Base-by-base conservation (phyloP, 2,329 filamentous ascomycete genomes). In the Fusarium denticulatum region DNA sequence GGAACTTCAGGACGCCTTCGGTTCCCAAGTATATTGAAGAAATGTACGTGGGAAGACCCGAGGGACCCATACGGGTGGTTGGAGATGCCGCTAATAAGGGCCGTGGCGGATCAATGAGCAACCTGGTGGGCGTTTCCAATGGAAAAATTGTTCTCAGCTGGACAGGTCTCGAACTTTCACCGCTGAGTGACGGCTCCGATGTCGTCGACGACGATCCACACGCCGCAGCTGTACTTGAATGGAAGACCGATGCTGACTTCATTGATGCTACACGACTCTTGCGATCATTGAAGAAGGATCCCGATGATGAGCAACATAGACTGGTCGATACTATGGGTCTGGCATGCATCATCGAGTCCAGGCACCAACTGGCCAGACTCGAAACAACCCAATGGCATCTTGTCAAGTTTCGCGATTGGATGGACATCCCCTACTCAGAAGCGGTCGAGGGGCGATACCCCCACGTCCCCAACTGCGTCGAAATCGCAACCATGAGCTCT, bases 251-350 rank as follows among this genome's bases (percentile, higher is more conserved):
- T 50, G 57, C 45, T 50, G 57, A 60, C 37, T 60, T 60, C 36
- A 50, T 60, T 42, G 57, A 50, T 50, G 45, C 45, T 36, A 60
- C 57, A 42, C 45, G 57, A 50, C 57, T 60, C 57, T 50, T 60
- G 18, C 57, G 57, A 60, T 60, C 57, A n/a, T 50, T 60, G 45
- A 60, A 60, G 57, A 60, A 60, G 57, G 57, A 60, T 60, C 57
- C 57, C 9, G 57, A 60, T 60, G 57, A 60, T 60, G 57, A 60
- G 36, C 45, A 60, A 60, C 57, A 60, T 28, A 60, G 57, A 50
- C 36, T 60, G 45, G 45, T 60, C 45, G 57, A 60, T 60, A 60
- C 57, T 42, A 60, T 60, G 57, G 45, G 57, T 36, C 57, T 60
- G 13, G 57, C 57, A 60, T 60, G 45, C 36, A 60, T 60, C 57